These are phyloP conservation scores for Oryza australiensis DNA, from an alignment of 176 grass and related monocot genomes.

Conservation along the genomic window DNA sequence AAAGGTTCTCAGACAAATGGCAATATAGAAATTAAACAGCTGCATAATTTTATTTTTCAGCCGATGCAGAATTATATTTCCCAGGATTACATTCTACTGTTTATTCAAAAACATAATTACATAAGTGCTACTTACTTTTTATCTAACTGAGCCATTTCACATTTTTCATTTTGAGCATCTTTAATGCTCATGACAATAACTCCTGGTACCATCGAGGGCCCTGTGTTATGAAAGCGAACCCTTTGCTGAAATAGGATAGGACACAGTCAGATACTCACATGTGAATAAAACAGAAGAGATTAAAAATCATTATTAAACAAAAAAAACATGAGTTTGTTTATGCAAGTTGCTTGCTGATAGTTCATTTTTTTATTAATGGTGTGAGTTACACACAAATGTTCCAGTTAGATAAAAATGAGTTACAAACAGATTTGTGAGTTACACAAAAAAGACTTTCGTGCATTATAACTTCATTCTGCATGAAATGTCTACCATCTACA, in stretches of 20 bases:
- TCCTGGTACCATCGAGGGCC: conserved; percentile 59
- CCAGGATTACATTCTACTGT: background rate
- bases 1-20: background rate
- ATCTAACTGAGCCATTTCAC: conserved; percentile 66
- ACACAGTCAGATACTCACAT: conserved; percentile 17
- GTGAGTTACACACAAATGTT: background rate
- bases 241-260: conserved; percentile 60
- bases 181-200: conserved; percentile 79
- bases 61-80: background rate
- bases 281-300: conserved; percentile 1
- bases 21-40: conserved; percentile 2
- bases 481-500: background rate
- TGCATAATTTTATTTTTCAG: background rate
- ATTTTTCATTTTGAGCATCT: conserved; percentile 56
- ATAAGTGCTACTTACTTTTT: conserved; percentile 40
- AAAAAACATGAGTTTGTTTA: background rate
- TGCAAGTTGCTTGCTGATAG: background rate
- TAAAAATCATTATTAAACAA: background rate
- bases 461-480: background rate
- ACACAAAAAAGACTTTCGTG: background rate
- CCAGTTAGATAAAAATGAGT: too few relatives aligned
- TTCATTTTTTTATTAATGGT: background rate
- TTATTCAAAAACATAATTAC: conserved; percentile 11
- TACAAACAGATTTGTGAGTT: too few relatives aligned
- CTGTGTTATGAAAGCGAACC: conserved; percentile 85